phyloP scores from a whole-genome alignment of 208 protist species.

The Trypanosoma theileri region DNA sequence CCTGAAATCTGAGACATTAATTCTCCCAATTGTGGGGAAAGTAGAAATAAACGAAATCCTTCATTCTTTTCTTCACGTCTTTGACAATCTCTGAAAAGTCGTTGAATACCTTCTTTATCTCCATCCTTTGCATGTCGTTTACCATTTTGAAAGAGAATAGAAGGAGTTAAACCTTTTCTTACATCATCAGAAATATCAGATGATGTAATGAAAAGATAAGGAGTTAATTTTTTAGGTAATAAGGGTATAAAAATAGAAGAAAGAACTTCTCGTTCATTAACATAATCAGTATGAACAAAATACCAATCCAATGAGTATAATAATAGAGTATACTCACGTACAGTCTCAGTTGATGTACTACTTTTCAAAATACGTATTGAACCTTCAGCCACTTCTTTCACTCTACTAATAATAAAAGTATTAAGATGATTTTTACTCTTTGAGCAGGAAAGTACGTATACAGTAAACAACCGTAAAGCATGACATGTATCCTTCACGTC shows the following conservation, averaged over 20 bases:
- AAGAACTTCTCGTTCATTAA: neutral
- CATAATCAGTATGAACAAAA: slow-evolving; percentile 3
- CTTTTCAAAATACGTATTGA: neutral
- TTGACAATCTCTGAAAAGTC: slow-evolving; percentile 14
- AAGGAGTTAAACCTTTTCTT: neutral
- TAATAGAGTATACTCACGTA: slow-evolving; percentile 26
- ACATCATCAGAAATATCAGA: neutral
- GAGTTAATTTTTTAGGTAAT: slow-evolving; percentile 5
- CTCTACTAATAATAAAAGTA: neutral
- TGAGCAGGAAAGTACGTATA: slow-evolving; percentile 27
- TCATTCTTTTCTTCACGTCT: slow-evolving; percentile 8
- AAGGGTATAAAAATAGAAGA: slow-evolving; percentile 18
- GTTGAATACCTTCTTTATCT: slow-evolving; percentile 10
- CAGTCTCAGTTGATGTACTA: slow-evolving; percentile 2
- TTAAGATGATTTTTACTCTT: neutral
- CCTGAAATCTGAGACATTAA: slow-evolving; percentile 22
- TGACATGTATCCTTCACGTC: slow-evolving; percentile 5
- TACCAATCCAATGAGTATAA: slow-evolving; percentile 34
- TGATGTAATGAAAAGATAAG: slow-evolving; percentile 17
- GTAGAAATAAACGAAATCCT: slow-evolving; percentile 33
- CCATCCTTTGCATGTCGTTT: slow-evolving; percentile 11
- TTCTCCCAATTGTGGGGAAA: slow-evolving; percentile 27
- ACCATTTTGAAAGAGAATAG: slow-evolving; percentile 11
- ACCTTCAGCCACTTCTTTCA: slow-evolving; percentile 7
- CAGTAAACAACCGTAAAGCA: slow-evolving; percentile 9